These are phyloP conservation scores for Clonostachys rhizophaga DNA, from an alignment of 2,329 filamentous ascomycete genomes.

Conservation along the genomic window DNA sequence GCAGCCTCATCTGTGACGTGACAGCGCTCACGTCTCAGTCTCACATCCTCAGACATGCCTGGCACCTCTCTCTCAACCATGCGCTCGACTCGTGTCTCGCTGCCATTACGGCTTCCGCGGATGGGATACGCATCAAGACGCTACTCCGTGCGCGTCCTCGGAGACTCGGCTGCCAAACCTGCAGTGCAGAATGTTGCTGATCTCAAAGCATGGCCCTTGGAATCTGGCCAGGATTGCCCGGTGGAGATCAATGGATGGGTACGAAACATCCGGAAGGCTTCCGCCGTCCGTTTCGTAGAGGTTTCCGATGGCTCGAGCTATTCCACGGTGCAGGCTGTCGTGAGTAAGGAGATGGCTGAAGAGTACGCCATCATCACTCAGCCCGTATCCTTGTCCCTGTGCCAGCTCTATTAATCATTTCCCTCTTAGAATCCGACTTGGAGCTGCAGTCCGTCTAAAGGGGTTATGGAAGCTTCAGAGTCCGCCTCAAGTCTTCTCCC, in stretches of 20 bases:
- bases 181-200: slow-evolving; percentile 24
- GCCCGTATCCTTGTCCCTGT: not conserved
- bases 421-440: slow-evolving; percentile 63
- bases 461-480: slow-evolving; percentile 60
- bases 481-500: not conserved
- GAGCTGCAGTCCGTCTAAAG: slow-evolving; percentile 67
- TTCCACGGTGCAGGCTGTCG: slow-evolving; percentile 73
- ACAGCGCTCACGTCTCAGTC: too few species aligned
- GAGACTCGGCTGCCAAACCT: too few species aligned
- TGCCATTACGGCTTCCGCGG: too few species aligned
- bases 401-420: slow-evolving; percentile 16
- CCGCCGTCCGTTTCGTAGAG: slow-evolving; percentile 76
- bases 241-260: slow-evolving; percentile 74
- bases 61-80: too few species aligned
- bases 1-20: too few species aligned
- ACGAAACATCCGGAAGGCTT: slow-evolving; percentile 81
- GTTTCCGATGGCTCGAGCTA: slow-evolving; percentile 84
- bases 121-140: too few species aligned
- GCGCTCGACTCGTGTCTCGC: too few species aligned
- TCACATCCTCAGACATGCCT: too few species aligned
- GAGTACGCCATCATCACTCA: slow-evolving; percentile 49
- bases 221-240: slow-evolving; percentile 28
- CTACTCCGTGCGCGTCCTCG: too few species aligned
- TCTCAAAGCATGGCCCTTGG: slow-evolving; percentile 48
- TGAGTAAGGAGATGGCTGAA: slow-evolving; percentile 66